Base-by-base conservation (phyloP, 2,329 filamentous ascomycete genomes). In the Aspergillus japonicus region DNA sequence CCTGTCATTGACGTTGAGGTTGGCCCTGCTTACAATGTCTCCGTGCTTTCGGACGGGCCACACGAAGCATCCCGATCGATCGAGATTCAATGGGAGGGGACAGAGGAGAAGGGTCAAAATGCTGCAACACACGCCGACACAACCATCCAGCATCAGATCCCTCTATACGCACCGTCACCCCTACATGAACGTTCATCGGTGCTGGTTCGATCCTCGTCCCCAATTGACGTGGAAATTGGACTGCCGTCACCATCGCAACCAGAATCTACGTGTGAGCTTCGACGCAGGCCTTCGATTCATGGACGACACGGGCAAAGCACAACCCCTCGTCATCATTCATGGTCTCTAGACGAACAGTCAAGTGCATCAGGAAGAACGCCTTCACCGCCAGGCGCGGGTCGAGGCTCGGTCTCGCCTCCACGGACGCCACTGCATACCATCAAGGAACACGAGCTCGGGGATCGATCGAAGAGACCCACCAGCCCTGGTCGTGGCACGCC, bases 381-480 rank as follows among this genome's bases (percentile, higher is more conserved):
- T 29, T 65, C 77, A 10, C 69, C 69, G 16, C 70, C 66, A 35
- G 71, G 62, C 6, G 63, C 64, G 62, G 19, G 66, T 64, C 55
- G 63, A 55, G 70, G 71, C 29, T 35, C 67, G 10, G 58, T 69
- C 51, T 73, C 75, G 21, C 77, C 77, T 31, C 72, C 76, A 35
- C 73, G 72, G 48, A 76, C 72, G 56, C 74, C 76, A 24, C 80
- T 87, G 8, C 78, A 81, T 21, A 77, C 82, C 1, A 86, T 86
- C 63, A 77, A 77, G 33, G 84, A 86, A 69, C 68, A 78, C 56
- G 78, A 77, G 58, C 78, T 80, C 60, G 63, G 57, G 55, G 65
- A 64, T 44, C 64, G 64, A 23, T 58, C 49, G 78, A 79, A 57
- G 74, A 77, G 50, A 75, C 73, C 48, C 67, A 71, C 8, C 65